Evolutionary conservation across 2,329 filamentous ascomycete genomes (phyloP), one percentile per base, ranked within the genome.

Genomic region (Scopulariopsis brevicaulis): DNA sequence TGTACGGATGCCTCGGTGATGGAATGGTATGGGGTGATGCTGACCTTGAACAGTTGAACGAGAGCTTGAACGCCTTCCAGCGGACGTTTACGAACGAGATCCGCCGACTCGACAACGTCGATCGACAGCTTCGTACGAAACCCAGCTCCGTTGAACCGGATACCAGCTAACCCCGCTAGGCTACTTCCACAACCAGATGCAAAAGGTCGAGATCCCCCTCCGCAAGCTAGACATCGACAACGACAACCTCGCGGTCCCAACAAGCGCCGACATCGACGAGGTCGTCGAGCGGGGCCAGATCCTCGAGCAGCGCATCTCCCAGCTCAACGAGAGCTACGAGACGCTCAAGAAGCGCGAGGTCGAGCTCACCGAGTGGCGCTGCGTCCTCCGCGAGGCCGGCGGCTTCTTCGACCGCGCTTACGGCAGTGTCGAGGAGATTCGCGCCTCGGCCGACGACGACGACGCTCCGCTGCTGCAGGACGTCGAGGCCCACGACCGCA

Each of bases 51-150:
- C 59, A 96, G 92, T 85, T 99, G 68, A 99, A 99, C 73, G 84
- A 89, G 63, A 87, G 96, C 60, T 87, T 90, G 62, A 94, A 86
- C 65, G 93, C 94, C 65, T 99, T 99, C 73, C 95, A 99, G 74
- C 82, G 94, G 59, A 96, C 93, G 56, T 99, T 96, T 66, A 99
- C 94, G 20, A 92, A 96, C 69, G 94, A 99, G 75, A 97, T 99
- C 64, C 87, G 95, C 69, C 86, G 94, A 62, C 85, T 99, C 60
- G 94, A 99, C 73, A 99, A 99, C 80, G 91, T 97, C 62, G 94
- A 99, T 77, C 85, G 94, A 70, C 94, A 99, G 74, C 85, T 99
- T 66, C 90, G 90, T 92, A 87, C 40, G 40, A n/a, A 48, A 53
- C 54, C 28, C 59, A 52, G 59, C 58, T 22, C 22, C 28, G 5